These are phyloP conservation scores for Anthoceros angustus DNA, from an alignment of 225 moss, liverwort and hornwort genomes.

Conservation along the genomic window DNA sequence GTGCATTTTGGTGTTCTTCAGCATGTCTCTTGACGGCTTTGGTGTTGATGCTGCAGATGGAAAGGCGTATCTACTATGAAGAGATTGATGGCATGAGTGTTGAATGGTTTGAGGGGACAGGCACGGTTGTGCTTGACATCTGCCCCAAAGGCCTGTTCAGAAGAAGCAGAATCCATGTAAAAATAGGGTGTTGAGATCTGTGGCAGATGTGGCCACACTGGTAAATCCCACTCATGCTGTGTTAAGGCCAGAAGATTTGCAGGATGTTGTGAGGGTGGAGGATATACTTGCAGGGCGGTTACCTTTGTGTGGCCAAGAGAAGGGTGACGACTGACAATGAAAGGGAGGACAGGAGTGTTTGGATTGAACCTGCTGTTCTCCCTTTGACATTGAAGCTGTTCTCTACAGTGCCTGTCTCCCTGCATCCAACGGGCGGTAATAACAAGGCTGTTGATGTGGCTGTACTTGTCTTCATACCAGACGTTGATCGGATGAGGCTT, in stretches of 20 bases:
- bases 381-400: constrained; percentile 78
- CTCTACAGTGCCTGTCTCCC: constrained; percentile 72
- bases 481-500: constrained; percentile 12
- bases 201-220: constrained; percentile 77
- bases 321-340: constrained; percentile 23
- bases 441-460: constrained; percentile 70
- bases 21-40: neutral
- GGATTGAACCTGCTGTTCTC: constrained; percentile 72
- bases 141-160: constrained; percentile 38
- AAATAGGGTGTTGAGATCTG: constrained; percentile 66
- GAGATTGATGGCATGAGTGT: constrained; percentile 84
- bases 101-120: constrained; percentile 91
- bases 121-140: constrained; percentile 69
- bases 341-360: constrained; percentile 37
- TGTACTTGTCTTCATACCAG: constrained; percentile 89
- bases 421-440: constrained; percentile 76
- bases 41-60: constrained; percentile 43
- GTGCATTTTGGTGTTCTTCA: neutral
- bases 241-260: constrained; percentile 45
- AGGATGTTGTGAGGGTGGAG: constrained; percentile 74
- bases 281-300: constrained; percentile 71
- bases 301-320: constrained; percentile 32
- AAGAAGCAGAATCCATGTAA: constrained; percentile 33
- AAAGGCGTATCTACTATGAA: constrained; percentile 91
- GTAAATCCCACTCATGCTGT: constrained; percentile 67